These are phyloP conservation scores for Tribonema minus DNA, from an alignment of 108 stramenopile genomes.

Conservation along the genomic window DNA sequence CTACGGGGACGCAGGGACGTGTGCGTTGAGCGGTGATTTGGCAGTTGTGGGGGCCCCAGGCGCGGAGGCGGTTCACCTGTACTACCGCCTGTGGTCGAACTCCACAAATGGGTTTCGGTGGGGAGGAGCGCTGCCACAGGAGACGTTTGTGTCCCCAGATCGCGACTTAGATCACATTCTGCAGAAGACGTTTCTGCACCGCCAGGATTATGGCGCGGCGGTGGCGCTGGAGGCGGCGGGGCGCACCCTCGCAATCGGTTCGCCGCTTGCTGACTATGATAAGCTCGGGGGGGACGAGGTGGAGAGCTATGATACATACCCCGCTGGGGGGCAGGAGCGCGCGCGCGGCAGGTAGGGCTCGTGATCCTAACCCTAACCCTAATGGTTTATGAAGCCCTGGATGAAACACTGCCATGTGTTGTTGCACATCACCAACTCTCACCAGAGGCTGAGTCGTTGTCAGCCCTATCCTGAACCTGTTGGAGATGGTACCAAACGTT, in stretches of 20 bases:
- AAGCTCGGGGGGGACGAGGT: conserved; percentile 32
- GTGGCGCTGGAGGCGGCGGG: conserved; percentile 52
- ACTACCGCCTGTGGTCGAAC: background rate
- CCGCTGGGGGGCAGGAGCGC: conserved; percentile 14
- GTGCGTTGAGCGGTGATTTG: background rate
- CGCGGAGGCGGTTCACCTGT: conserved; percentile 13
- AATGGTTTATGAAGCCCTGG: too few relatives aligned
- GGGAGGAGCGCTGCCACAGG: background rate
- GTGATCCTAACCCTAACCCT: too few relatives aligned
- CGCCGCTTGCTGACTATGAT: conserved; percentile 49
- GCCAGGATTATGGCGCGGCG: conserved; percentile 64
- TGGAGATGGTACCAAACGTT: too few relatives aligned
- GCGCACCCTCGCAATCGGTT: conserved; percentile 42
- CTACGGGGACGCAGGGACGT: background rate
- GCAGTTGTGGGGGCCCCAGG: conserved; percentile 33
- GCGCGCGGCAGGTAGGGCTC: conserved; percentile 10
- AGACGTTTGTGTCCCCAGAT: background rate
- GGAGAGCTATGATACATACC: conserved; percentile 45
- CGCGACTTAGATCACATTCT: background rate
- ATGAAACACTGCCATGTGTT: too few relatives aligned
- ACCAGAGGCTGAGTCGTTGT: too few relatives aligned
- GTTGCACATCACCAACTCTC: too few relatives aligned
- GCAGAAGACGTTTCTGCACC: conserved; percentile 34
- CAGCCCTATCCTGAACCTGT: too few relatives aligned
- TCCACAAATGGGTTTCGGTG: too few relatives aligned